Evolutionary conservation across 169 alveolate genomes (phyloP), one percentile per base, ranked within the genome.

Genomic region (Perkinsus marinus): DNA sequence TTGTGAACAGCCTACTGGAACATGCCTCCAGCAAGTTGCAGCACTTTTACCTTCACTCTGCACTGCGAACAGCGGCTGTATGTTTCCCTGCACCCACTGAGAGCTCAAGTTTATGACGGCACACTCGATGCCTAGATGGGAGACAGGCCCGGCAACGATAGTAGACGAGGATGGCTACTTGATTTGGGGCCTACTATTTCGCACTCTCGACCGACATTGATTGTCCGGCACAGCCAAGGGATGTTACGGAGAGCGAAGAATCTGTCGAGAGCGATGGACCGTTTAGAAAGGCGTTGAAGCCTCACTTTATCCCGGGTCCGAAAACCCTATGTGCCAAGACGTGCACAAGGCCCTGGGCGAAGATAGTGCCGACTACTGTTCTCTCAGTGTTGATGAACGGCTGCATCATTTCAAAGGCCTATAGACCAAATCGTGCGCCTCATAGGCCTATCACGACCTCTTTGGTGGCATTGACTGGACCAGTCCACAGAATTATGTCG

Each of bases 181-280:
- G 79, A 57, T 57, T 57, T 57, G 36, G 79, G 79, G 5, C 79
- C 79, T 0, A 57, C 79, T 26, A 57, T 26, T 16, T 57, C 79
- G 79, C 79, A 57, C 22, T 57, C 79, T 57, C 79, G 79, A 16
- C 79, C 79, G 0, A 57, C 30, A 16, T 30, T 57, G 79, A 57
- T 22, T 13, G 89, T 34, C 0, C 93, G 92, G 39, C 92, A 68
- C 39, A 92, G 91, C 92, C 92, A 92, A n/a, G 93, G 93, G 43
- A 92, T 43, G 92, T 92, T 90, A 90, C 90, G 93, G 89, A 92
- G 91, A 36, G 91, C 93, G 43, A 92, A 92, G 57, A 79, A 68
- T 17, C 90, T 90, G 10, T 68, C 89, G 36, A 92, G 90, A n/a
- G 79, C 79, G 37, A 16, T 26, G 37, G n/a, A n/a, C n/a, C n/a